These are phyloP conservation scores for Lotus japonicus DNA, from an alignment of 306 rosid genomes.

Conservation along the genomic window DNA sequence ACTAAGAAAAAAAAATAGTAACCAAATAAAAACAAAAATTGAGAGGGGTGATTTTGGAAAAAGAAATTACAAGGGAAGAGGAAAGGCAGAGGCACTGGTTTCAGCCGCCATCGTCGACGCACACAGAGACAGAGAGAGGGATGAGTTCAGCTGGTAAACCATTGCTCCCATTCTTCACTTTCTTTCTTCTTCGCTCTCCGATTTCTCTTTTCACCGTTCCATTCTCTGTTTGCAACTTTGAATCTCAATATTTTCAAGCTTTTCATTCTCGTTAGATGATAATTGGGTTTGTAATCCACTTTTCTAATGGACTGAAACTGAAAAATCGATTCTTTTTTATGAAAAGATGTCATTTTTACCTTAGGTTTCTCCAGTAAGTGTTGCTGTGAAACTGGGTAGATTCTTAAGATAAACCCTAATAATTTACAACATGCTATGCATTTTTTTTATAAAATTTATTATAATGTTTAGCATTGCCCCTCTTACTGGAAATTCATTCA, in stretches of 20 bases:
- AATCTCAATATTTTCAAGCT: neutral
- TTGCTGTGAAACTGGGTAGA: neutral
- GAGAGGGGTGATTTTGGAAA: neutral
- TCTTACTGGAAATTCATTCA: too few species aligned
- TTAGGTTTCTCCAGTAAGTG: neutral
- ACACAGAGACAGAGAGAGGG: neutral
- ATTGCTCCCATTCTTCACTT: neutral
- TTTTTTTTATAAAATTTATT: neutral
- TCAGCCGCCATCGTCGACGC: neutral
- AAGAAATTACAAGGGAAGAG: neutral
- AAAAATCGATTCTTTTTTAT: neutral
- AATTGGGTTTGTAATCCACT: neutral
- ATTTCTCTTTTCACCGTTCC: neutral
- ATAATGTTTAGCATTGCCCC: too few species aligned
- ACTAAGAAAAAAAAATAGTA: too few species aligned
- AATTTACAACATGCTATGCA: neutral
- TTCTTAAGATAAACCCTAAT: slow-evolving; percentile 1
- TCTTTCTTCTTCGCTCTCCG: neutral
- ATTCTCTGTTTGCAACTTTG: neutral
- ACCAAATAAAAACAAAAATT: neutral
- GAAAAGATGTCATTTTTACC: neutral
- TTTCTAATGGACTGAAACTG: neutral
- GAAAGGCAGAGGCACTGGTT: neutral
- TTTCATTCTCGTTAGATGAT: neutral
- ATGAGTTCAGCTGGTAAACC: slow-evolving; percentile 14